phyloP scores from a whole-genome alignment of 352 stramenopile species.

The Phytopythium ostracodes region DNA sequence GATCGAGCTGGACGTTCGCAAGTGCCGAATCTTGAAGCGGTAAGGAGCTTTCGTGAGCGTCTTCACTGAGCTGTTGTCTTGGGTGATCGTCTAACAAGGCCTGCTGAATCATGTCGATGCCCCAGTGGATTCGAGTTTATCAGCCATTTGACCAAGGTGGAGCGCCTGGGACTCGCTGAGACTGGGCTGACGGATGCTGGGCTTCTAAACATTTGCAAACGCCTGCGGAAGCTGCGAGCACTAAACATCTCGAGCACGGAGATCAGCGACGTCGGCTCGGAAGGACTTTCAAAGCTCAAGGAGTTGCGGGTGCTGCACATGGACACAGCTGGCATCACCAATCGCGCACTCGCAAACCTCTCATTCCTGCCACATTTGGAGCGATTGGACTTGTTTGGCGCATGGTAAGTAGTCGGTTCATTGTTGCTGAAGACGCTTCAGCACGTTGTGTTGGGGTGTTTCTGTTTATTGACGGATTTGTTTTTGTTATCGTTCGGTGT shows the following conservation, averaged over 20 bases:
- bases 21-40: slow-evolving; percentile 70
- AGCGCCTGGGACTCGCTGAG: slow-evolving; percentile 56
- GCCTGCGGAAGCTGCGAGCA: slow-evolving; percentile 29
- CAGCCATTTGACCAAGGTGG: slow-evolving; percentile 40
- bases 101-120: neutral
- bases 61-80: neutral
- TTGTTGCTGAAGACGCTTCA: neutral
- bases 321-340: slow-evolving; percentile 64
- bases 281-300: slow-evolving; percentile 42
- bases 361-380: slow-evolving; percentile 49
- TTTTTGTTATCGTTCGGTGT: neutral
- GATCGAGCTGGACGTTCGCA: slow-evolving; percentile 58
- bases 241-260: slow-evolving; percentile 73
- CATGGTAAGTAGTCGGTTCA: slow-evolving; percentile 35
- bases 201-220: slow-evolving; percentile 59
- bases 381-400: slow-evolving; percentile 69
- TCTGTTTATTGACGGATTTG: no score
- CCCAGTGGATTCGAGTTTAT: slow-evolving; percentile 69
- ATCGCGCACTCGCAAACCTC: slow-evolving; percentile 50
- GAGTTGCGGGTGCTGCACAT: slow-evolving; percentile 57
- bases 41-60: slow-evolving; percentile 12
- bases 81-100: neutral
- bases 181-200: slow-evolving; percentile 55
- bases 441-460: neutral
- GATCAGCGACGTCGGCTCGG: slow-evolving; percentile 52